Conservation (phyloP, 2,329 filamentous ascomycete genomes). For the Aspergillus vadensis region DNA sequence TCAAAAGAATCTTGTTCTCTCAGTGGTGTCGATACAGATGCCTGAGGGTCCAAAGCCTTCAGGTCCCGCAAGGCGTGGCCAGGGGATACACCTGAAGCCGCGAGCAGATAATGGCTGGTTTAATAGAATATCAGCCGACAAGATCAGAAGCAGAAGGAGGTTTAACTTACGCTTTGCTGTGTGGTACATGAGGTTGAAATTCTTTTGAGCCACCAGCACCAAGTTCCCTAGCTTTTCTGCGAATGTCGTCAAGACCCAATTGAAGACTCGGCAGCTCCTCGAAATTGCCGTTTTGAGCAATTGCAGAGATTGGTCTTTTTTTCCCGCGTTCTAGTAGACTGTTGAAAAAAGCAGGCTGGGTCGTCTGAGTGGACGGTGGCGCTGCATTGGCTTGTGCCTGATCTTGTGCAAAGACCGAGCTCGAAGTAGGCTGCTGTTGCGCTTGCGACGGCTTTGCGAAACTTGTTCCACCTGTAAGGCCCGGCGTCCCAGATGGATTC, state of each 20-base stretch:
- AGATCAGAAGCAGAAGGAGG: background rate
- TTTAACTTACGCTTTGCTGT: slow-evolving; percentile 55
- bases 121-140: slow-evolving; percentile 3
- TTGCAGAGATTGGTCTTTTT: slow-evolving; percentile 69
- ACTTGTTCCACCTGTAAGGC: slow-evolving; percentile 26
- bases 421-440: slow-evolving; percentile 30
- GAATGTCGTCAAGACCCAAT: slow-evolving; percentile 86
- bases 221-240: slow-evolving; percentile 72
- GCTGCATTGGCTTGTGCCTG: slow-evolving; percentile 26
- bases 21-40: slow-evolving; percentile 46
- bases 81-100: slow-evolving; percentile 89
- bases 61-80: slow-evolving; percentile 83
- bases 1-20: slow-evolving; percentile 50
- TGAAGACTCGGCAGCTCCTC: slow-evolving; percentile 87
- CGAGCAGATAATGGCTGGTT: slow-evolving; percentile 81
- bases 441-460: slow-evolving; percentile 28
- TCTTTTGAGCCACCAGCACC: slow-evolving; percentile 63
- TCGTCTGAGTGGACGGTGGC: slow-evolving; percentile 34
- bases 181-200: slow-evolving; percentile 43
- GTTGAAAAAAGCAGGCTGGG: slow-evolving; percentile 64
- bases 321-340: slow-evolving; percentile 64
- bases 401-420: slow-evolving; percentile 32
- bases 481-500: slow-evolving; percentile 27
- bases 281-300: slow-evolving; percentile 56
- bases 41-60: slow-evolving; percentile 73